Evolutionary conservation across 2,329 filamentous ascomycete genomes (phyloP).

Genomic region (Phyllosticta citrichinensis): DNA sequence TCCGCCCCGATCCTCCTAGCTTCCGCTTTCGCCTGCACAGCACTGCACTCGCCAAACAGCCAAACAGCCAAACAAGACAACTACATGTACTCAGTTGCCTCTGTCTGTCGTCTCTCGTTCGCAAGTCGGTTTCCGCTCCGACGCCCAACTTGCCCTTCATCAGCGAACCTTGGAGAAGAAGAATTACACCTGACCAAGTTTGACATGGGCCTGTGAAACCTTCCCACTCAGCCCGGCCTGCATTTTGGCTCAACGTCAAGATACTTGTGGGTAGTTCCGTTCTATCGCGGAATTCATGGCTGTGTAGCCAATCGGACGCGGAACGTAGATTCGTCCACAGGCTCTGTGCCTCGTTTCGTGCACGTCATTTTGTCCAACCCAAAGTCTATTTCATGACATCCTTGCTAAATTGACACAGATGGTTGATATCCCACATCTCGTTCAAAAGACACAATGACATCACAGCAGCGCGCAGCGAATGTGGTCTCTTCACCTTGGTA

Average conservation of each 20-base stretch:
- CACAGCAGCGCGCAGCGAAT: neutral
- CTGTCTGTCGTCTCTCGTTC: neutral
- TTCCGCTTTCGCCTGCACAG: neutral
- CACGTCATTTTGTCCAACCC: neutral
- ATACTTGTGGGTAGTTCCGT: neutral
- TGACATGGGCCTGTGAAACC: neutral
- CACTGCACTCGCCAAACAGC: no score
- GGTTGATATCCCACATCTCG: neutral
- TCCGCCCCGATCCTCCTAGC: neutral
- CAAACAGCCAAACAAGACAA: no score
- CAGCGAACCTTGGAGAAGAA: no score
- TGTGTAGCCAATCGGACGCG: no score
- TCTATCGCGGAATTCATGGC: neutral
- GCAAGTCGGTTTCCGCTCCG: neutral
- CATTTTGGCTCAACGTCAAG: no score
- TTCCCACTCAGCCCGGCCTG: neutral
- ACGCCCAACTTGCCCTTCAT: neutral
- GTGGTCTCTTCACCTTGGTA: neutral
- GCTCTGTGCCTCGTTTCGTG: neutral
- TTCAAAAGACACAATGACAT: neutral
- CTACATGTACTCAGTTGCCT: neutral
- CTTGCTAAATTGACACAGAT: neutral
- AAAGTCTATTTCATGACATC: neutral
- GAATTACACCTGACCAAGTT: neutral
- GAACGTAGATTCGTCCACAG: neutral